A percentile compares a stretch with the other conserved stretches of the same genome.
Evolutionary conservation across 768 basidiomycete genomes (phyloP).

Genomic region (Asterophora lycoperdoides): DNA sequence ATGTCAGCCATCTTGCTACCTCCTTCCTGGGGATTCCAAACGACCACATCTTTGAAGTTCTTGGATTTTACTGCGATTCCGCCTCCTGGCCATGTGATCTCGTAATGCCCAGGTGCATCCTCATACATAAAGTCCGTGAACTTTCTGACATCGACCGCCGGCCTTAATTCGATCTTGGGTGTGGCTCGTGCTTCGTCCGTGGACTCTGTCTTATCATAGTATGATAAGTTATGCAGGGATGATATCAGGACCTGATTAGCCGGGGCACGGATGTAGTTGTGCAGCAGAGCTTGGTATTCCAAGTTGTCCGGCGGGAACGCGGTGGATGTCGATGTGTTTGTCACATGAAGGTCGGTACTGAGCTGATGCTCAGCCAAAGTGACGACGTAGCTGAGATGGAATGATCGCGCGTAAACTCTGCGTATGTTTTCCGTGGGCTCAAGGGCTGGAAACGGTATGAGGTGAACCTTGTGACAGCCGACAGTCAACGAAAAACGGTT

Average conservation of each 20-base stretch:
- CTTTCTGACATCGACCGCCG: conserved; percentile 58
- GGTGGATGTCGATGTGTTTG: conserved; percentile 54
- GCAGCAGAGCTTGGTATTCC: conserved; percentile 90
- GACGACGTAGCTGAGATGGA: conserved; percentile 77
- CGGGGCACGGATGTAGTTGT: conserved; percentile 80
- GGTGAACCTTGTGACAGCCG: neutral
- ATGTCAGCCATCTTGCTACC: conserved; percentile 83
- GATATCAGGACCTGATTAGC: conserved; percentile 54
- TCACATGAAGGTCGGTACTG: conserved; percentile 75
- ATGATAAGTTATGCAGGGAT: conserved; percentile 60
- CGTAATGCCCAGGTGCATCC: conserved; percentile 50
- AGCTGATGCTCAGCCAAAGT: conserved; percentile 72
- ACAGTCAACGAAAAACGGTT: neutral
- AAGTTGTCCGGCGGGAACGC: conserved; percentile 40
- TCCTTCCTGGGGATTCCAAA: conserved; percentile 88
- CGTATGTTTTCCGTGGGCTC: conserved; percentile 56
- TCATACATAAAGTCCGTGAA: conserved; percentile 80
- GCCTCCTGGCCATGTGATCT: conserved; percentile 56
- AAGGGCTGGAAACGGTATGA: conserved; percentile 43
- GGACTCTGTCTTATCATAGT: conserved; percentile 77
- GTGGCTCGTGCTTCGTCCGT: conserved; percentile 44
- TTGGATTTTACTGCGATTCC: conserved; percentile 47
- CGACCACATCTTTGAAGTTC: conserved; percentile 76
- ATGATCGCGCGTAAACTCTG: conserved; percentile 56
- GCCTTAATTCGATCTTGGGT: conserved; percentile 55